These are phyloP conservation scores for Botrytis paeoniae DNA, from an alignment of 2,329 filamentous ascomycete species.

Conservation along the genomic window DNA sequence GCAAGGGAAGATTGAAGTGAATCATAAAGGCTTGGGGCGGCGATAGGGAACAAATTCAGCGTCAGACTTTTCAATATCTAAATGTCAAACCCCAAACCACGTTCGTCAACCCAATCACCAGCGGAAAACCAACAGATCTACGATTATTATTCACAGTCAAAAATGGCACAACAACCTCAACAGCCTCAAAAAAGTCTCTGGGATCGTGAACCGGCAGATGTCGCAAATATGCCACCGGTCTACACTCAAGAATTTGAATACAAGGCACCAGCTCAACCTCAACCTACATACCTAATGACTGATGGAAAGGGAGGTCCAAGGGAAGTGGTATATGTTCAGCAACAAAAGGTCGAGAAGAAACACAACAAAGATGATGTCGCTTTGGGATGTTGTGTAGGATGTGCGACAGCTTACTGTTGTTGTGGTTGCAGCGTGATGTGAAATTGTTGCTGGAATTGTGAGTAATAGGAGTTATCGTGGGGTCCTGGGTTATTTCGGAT, in stretches of 20 bases:
- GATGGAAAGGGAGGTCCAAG: background rate
- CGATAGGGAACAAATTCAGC: background rate
- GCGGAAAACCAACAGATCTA: background rate
- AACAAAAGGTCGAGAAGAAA: background rate
- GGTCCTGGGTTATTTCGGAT: background rate
- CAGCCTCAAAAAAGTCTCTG: slow-evolving; percentile 9
- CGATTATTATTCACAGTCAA: background rate
- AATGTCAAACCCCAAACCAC: background rate
- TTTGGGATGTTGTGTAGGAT: slow-evolving; percentile 12
- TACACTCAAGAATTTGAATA: slow-evolving; percentile 9
- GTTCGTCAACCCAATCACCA: background rate
- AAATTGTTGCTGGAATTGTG: background rate
- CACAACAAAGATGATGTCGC: slow-evolving; percentile 4
- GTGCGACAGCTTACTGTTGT: slow-evolving; percentile 3
- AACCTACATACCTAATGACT: background rate
- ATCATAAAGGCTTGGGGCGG: background rate
- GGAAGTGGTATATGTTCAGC: slow-evolving; percentile 13
- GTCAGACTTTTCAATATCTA: background rate
- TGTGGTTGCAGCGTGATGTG: slow-evolving; percentile 17
- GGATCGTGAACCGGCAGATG: slow-evolving; percentile 13
- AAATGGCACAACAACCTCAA: slow-evolving; percentile 9
- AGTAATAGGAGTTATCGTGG: background rate
- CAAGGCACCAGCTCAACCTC: background rate
- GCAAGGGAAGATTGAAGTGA: background rate
- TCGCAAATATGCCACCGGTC: slow-evolving; percentile 11